Evolutionary conservation across 1,284 basidiomycete species (phyloP), one percentile per base, ranked within the genome.

Genomic region (Coniferiporia weirii): DNA sequence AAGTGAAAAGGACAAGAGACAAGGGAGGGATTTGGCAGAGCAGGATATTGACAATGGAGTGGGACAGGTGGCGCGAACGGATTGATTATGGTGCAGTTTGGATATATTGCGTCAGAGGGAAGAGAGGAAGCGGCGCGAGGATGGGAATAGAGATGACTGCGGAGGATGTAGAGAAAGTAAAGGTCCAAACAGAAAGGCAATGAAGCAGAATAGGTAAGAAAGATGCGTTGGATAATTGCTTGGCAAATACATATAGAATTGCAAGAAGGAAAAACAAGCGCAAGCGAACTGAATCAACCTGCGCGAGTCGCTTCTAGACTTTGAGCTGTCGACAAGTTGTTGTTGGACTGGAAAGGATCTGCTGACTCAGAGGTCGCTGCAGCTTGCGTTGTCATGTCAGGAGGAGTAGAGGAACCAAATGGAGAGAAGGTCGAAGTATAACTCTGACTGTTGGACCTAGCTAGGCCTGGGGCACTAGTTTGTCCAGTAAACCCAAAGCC

Each of bases 341-440:
- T 56, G 45, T 47, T 48, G 32, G 50, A 47, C 35, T 56, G 57
- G 43, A 58, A 44, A 27, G 55, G 40, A 44, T 61, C 61, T 4
- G 43, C 50, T 17, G 49, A 54, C n/a, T 60, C 58, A 15, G 61
- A 59, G 34, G 59, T 45, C 19, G 20, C 52, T 17, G 54, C 27
- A 27, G 27, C 22, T 36, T 57, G 54, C 12, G 51, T 44, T 3
- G 57, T 22, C 56, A 57, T 54, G 19, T 54, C 57, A 17, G 62
- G 58, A 40, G 60, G 60, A n/a, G 64, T 60, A 9, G 63, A 62
- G 7, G 60, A 59, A 12, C 60, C 63, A 49, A 64, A 64, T 4
- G 64, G 61, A 13, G 57, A 62, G 44, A 61, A 62, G 27, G 27
- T 27, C 22, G 64, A n/a, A 13, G 55, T 55, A 56, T 57, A 56